phyloP scores from a whole-genome alignment of 148 eudicot species.

The Amaranthus hypochondriacus region DNA sequence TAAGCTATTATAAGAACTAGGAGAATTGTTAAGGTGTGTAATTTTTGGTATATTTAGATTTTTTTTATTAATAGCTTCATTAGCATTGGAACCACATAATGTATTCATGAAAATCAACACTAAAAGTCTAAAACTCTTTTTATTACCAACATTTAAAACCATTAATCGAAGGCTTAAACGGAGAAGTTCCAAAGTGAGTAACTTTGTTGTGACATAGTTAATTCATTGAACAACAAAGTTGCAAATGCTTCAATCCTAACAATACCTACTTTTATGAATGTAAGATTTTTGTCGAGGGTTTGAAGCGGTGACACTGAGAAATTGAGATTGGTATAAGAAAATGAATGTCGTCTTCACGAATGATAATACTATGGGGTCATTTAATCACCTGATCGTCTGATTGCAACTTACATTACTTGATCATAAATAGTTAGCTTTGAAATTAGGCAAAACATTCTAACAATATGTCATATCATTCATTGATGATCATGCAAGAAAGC shows the following conservation, averaged over 20 bases:
- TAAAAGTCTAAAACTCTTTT: too few species aligned
- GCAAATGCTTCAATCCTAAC: too few species aligned
- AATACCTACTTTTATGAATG: background rate
- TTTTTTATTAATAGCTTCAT: background rate
- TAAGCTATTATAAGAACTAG: background rate
- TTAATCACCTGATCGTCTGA: too few species aligned
- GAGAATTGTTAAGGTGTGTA: too few species aligned
- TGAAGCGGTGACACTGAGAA: background rate
- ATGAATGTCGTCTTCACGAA: too few species aligned
- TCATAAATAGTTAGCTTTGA: background rate
- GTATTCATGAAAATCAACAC: too few species aligned
- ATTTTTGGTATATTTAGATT: background rate
- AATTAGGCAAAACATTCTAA: background rate
- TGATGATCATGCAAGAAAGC: background rate
- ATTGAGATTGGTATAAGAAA: background rate
- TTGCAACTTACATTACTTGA: background rate
- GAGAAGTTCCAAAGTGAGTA: background rate
- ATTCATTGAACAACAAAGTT: too few species aligned
- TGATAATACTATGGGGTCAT: background rate
- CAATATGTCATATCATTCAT: background rate
- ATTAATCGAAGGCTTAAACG: background rate
- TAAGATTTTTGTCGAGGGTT: background rate
- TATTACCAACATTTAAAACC: too few species aligned
- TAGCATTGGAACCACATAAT: too few species aligned
- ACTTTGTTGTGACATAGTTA: background rate